Base-by-base conservation (phyloP, 306 rosid genomes). In the Echinosophora koreensis region DNA sequence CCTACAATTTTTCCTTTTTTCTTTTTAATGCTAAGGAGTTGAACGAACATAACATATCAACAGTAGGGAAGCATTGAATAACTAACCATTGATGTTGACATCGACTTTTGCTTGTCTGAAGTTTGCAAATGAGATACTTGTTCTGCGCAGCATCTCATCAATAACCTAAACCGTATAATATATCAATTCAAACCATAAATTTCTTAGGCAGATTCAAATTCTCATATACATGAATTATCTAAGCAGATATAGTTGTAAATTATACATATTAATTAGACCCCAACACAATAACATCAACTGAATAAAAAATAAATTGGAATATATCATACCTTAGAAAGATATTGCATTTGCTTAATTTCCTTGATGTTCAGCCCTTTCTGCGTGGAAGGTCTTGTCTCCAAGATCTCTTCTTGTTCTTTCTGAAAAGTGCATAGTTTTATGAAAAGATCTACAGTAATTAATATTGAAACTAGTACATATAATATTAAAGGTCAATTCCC, bases 381-480 rank as follows among this genome's bases (percentile, higher is more conserved):
- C 3, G 81, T 30, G 28, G 86, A 78, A 41, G 89, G 81, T 58
- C 92, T 87, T 59, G 34, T 67, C 39, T 62, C 69, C 38, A 81
- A 2, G 78, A 92, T 87, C 78, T 82, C 82, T 58, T 82, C 81
- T 81, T 92, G 97, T 61, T 92, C 97, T 71, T 69, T 83, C 97
- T 92, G 85, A 54, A 76, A 67, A 49, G 5, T 39, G 22, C 5
- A 15, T 14, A 2, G 13, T 22, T 74, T 41, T 30, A 12, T 35
- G 42, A n/a, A 7, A n/a, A 4, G 3, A 18, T 18, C 14, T 8
- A 39, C 14, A 11, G 10, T 15, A 69, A 59, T 34, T 9, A 13
- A 46, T n/a, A 35, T 49, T 34, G 2, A 62, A 60, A 35, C 15
- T 52, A 11, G 37, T 4, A 12, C 64, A 75, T 12, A 35, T 42